phyloP scores from a whole-genome alignment of 371 early-diverging fungal genomes.

The Gilbertella persicaria region DNA sequence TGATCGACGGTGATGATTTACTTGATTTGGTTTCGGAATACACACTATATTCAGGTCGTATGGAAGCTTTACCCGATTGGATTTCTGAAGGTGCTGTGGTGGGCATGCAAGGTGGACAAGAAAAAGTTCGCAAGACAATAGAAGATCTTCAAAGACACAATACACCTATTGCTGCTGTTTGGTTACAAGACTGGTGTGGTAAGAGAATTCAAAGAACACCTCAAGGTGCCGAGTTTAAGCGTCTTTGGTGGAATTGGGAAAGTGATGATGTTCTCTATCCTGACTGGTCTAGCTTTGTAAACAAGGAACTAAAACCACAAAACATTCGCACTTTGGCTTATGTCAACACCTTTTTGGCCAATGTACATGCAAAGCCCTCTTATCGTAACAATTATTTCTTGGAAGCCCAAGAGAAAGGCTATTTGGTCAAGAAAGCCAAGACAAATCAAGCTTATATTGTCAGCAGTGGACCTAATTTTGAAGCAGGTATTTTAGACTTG shows the following conservation, averaged over 20 bases:
- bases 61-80: conserved; percentile 46
- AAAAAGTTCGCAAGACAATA: conserved; percentile 33
- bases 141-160: conserved; percentile 19
- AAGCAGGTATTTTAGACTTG: conserved; percentile 36
- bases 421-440: conserved; percentile 25
- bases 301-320: conserved; percentile 14
- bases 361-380: conserved; percentile 25
- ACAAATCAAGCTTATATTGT: conserved; percentile 14
- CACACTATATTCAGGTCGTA: conserved; percentile 43
- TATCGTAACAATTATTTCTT: conserved; percentile 22
- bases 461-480: conserved; percentile 22
- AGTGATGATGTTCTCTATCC: conserved; percentile 37
- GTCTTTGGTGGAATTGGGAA: conserved; percentile 54
- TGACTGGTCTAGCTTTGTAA: conserved; percentile 36
- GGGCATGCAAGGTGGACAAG: conserved; percentile 45
- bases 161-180: conserved; percentile 43
- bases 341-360: conserved; percentile 41
- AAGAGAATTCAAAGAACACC: conserved; percentile 33
- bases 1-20: conserved; percentile 30
- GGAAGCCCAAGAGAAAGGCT: conserved; percentile 29
- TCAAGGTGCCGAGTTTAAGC: conserved; percentile 25
- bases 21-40: conserved; percentile 44
- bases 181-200: conserved; percentile 52
- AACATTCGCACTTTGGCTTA: conserved; percentile 28
- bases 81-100: conserved; percentile 36